Percentiles rank a stretch among this genome's conserved stretches.
phyloP scores from a whole-genome alignment of 495 filamentous ascomycete species.

The Aspergillus egyptiacus region DNA sequence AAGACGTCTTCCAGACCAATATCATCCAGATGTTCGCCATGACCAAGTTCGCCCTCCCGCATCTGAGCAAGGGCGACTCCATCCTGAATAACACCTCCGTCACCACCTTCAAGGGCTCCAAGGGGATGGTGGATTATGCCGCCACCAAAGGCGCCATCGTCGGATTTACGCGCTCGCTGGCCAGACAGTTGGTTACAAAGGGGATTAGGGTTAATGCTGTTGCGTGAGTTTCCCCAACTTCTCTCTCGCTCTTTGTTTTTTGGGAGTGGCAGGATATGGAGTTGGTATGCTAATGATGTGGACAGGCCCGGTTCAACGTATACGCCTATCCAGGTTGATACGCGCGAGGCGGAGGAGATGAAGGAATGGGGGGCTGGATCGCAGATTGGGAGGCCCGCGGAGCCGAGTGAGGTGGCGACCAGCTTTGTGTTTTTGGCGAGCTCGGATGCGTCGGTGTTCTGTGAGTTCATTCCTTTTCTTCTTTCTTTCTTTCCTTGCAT shows the following conservation, averaged over 20 bases:
- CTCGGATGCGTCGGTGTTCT: constrained; percentile 48
- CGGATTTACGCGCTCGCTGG: constrained; percentile 52
- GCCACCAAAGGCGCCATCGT: constrained; percentile 59
- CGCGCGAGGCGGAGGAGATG: constrained; percentile 44
- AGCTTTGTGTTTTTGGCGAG: constrained; percentile 58
- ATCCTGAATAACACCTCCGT: constrained; percentile 59
- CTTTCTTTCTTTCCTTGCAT: not conserved
- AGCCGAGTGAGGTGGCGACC: constrained; percentile 58
- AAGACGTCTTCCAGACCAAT: constrained; percentile 52
- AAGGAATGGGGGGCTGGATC: constrained; percentile 37
- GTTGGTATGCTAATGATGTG: not conserved
- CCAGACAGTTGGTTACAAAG: constrained; percentile 48
- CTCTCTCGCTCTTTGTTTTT: not conserved
- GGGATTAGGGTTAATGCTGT: constrained; percentile 61
- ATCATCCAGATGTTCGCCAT: constrained; percentile 58
- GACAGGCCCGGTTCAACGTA: constrained; percentile 51
- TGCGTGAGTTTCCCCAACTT: constrained; percentile 43
- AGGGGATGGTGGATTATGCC: constrained; percentile 52
- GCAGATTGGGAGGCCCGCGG: constrained; percentile 47
- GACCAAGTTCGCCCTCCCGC: constrained; percentile 52
- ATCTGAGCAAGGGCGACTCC: constrained; percentile 48
- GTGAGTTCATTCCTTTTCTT: constrained; percentile 27
- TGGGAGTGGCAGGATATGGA: not conserved
- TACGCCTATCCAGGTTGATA: constrained; percentile 54
- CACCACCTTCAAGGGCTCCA: constrained; percentile 49